Percentiles rank a stretch among this genome's conserved stretches.
Evolutionary conservation across 2,329 filamentous ascomycete species (phyloP).

Genomic region (Stromatinia cepivora): DNA sequence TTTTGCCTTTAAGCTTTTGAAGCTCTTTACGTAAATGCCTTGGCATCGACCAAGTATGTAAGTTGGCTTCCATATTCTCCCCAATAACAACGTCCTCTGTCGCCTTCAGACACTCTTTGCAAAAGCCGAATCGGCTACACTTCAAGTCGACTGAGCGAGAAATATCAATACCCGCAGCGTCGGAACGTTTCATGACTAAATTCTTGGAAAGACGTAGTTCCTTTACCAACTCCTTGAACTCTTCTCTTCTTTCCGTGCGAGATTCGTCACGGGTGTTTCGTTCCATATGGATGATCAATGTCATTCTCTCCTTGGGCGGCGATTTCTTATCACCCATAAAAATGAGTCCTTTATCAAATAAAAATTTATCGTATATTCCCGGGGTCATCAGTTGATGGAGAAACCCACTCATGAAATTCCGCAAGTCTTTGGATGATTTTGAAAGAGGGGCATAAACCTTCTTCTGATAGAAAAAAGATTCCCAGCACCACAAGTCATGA

Average conservation of each 20-base stretch:
- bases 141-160: not conserved
- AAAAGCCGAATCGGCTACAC: not conserved
- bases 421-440: not conserved
- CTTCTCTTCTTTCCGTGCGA: not conserved
- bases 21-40: too few species aligned
- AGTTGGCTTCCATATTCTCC: not conserved
- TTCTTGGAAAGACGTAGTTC: not conserved
- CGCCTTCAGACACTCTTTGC: not conserved
- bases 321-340: not conserved
- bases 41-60: not conserved
- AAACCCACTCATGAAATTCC: not conserved
- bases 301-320: not conserved
- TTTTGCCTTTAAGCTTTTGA: fast-evolving
- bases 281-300: not conserved
- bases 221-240: not conserved
- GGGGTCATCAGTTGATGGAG: not conserved
- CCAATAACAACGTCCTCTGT: not conserved
- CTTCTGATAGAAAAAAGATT: too few species aligned
- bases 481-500: not conserved
- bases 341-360: not conserved
- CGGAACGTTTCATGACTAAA: not conserved
- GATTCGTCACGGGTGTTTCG: not conserved
- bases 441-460: too few species aligned
- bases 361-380: too few species aligned
- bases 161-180: not conserved